Evolutionary conservation across 176 grass and related monocot genomes (phyloP).

Genomic region (Tillandsia fasciculata): DNA sequence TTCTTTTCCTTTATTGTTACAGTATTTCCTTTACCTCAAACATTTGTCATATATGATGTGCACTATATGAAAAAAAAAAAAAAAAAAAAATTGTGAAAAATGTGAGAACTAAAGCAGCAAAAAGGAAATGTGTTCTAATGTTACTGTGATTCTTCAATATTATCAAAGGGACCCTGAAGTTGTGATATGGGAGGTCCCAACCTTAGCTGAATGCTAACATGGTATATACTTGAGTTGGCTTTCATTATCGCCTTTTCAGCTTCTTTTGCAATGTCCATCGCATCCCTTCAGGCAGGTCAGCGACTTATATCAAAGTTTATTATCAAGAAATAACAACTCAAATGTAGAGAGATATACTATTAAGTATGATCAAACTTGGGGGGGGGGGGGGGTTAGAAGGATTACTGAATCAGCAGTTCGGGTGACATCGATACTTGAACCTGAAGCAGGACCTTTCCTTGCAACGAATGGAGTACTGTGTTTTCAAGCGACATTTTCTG

Average conservation of each 20-base stretch:
- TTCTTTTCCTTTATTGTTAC: too few relatives aligned
- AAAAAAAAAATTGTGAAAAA: background rate
- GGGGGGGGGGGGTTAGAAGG: background rate
- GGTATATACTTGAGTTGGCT: slow-evolving; percentile 56
- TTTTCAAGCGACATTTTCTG: slow-evolving; percentile 85
- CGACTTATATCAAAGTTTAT: background rate
- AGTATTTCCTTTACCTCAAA: too few relatives aligned
- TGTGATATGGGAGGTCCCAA: slow-evolving; percentile 56
- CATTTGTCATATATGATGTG: too few relatives aligned
- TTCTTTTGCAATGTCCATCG: slow-evolving; percentile 61
- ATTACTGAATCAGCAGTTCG: slow-evolving; percentile 66
- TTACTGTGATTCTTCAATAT: background rate
- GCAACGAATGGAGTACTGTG: slow-evolving; percentile 68
- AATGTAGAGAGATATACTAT: background rate
- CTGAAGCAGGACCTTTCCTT: slow-evolving; percentile 64
- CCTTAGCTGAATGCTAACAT: slow-evolving; percentile 73
- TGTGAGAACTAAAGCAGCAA: background rate
- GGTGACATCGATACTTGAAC: slow-evolving; percentile 73
- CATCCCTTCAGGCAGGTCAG: slow-evolving; percentile 37
- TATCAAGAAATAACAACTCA: background rate
- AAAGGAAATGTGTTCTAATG: background rate
- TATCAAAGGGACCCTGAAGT: slow-evolving; percentile 30
- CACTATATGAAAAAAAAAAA: too few relatives aligned
- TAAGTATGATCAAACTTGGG: background rate
- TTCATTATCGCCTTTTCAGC: slow-evolving; percentile 68